Evolutionary conservation across 345 rosid species (phyloP).

Genomic region (Luvunga scandens): DNA sequence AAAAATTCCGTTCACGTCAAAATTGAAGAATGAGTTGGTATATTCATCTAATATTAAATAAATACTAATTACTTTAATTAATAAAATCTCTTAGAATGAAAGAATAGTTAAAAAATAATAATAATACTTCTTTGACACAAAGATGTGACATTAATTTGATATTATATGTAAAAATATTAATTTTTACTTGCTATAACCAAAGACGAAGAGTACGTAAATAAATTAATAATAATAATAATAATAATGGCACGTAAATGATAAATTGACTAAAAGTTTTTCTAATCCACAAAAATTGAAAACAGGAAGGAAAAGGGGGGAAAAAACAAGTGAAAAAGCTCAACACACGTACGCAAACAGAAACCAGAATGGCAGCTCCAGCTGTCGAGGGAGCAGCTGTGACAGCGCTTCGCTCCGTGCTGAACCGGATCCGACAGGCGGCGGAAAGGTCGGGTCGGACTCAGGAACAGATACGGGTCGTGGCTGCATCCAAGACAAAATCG

Average conservation of each 20-base stretch:
- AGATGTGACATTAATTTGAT: too few relatives aligned
- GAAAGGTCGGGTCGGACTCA: constrained; percentile 48
- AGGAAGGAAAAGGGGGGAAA: neutral
- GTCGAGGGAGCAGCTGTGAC: constrained; percentile 49
- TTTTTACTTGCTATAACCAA: too few relatives aligned
- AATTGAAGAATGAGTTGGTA: too few relatives aligned
- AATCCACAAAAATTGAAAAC: neutral
- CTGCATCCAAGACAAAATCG: constrained; percentile 84
- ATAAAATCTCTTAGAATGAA: too few relatives aligned
- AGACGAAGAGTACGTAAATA: neutral
- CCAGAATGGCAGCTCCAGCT: constrained; percentile 52
- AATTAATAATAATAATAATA: neutral
- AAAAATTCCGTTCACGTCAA: too few relatives aligned
- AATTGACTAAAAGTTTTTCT: neutral
- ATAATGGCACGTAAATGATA: neutral
- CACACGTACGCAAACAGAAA: neutral
- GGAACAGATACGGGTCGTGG: constrained; percentile 62
- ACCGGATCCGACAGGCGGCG: constrained; percentile 70
- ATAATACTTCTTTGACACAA: too few relatives aligned
- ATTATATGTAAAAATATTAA: too few relatives aligned
- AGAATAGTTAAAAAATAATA: too few relatives aligned
- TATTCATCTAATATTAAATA: too few relatives aligned
- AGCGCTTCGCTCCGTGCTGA: constrained; percentile 71
- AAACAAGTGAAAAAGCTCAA: neutral
- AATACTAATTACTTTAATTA: too few relatives aligned